Percentiles rank a stretch among this genome's conserved stretches.
phyloP scores from a whole-genome alignment of 2,329 filamentous ascomycete genomes.

The Alternaria ventricosa region DNA sequence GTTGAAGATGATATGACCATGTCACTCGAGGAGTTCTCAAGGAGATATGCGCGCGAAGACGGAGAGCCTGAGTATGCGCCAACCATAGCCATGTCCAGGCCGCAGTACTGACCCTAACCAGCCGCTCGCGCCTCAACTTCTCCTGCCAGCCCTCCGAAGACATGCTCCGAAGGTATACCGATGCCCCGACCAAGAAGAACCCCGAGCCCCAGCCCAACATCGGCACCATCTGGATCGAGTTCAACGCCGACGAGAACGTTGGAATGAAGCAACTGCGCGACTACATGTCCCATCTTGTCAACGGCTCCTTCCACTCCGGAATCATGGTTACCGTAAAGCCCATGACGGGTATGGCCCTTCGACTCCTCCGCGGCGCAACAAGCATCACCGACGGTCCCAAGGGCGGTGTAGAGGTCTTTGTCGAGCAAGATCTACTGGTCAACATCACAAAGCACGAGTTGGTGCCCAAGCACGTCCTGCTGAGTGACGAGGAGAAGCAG shows the following conservation, averaged over 20 bases:
- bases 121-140: slow-evolving; percentile 84
- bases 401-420: slow-evolving; percentile 90
- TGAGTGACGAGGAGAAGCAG: slow-evolving; percentile 88
- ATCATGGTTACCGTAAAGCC: slow-evolving; percentile 86
- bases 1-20: slow-evolving; percentile 88
- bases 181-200: slow-evolving; percentile 70
- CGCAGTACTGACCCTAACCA: slow-evolving; percentile 48
- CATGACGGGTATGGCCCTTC: slow-evolving; percentile 77
- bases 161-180: slow-evolving; percentile 86
- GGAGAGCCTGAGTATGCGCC: slow-evolving; percentile 75
- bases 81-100: not conserved
- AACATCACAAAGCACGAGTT: slow-evolving; percentile 99
- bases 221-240: slow-evolving; percentile 92
- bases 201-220: slow-evolving; percentile 75
- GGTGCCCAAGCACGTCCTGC: slow-evolving; percentile 89
- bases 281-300: slow-evolving; percentile 82
- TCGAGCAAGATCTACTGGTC: slow-evolving; percentile 93
- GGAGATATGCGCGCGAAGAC: slow-evolving; percentile 72
- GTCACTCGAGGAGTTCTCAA: slow-evolving; percentile 79
- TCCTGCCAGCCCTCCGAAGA: slow-evolving; percentile 81
- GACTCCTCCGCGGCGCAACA: slow-evolving; percentile 40
- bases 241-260: slow-evolving; percentile 78
- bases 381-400: slow-evolving; percentile 63
- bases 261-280: slow-evolving; percentile 91
- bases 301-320: slow-evolving; percentile 84